Base-by-base conservation (phyloP, 2,329 filamentous ascomycete genomes). In the Fusarium sublunatum region DNA sequence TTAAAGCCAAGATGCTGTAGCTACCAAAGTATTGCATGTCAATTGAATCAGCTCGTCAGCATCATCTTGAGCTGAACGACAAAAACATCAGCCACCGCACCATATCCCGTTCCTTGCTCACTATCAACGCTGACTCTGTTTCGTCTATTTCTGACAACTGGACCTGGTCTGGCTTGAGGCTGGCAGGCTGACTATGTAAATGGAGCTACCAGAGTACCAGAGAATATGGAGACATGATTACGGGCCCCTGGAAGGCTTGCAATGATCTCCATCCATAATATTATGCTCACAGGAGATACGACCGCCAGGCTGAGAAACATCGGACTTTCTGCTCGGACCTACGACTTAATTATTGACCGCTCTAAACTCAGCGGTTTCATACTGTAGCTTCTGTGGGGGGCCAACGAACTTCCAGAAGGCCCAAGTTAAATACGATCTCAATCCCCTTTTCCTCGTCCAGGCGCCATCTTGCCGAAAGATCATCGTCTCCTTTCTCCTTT, bases 401-500 rank as follows among this genome's bases (percentile, higher is more conserved):
- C 12, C 34, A 44, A 24, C 31, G 40, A 58, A 47, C 51, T 65
- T 65, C 57, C 51, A 65, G 51, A 53, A 62, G 47, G 19, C 19
- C 29, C 41, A 46, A 61, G 44, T 57, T 46, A 52, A 64, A 40
- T 64, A 59, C 36, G 38, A 45, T 49, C 28, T 32, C 31, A 15
- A 15, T 50, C 38, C 55, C 54, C 46, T 43, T 61, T 54, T 49
- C 52, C 38, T 47, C 19, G 19, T 25, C 40, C 57, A 52, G 32
- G 47, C 46, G 43, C 42, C 51, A 43, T 42, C 42, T 48, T 51
- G 24, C 60, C 26, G 35, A 25, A 51, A 51, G 58, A 61, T 64
- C 61, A 48, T 19, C 61, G 46, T 64, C 52, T 47, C 57, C 61
- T 63, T 65, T 65, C 52, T 47, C 57, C 61, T 63, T 62, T 65